These are phyloP conservation scores for Aspergillus brasiliensis DNA, from an alignment of 2,329 filamentous ascomycete species.

Conservation along the genomic window DNA sequence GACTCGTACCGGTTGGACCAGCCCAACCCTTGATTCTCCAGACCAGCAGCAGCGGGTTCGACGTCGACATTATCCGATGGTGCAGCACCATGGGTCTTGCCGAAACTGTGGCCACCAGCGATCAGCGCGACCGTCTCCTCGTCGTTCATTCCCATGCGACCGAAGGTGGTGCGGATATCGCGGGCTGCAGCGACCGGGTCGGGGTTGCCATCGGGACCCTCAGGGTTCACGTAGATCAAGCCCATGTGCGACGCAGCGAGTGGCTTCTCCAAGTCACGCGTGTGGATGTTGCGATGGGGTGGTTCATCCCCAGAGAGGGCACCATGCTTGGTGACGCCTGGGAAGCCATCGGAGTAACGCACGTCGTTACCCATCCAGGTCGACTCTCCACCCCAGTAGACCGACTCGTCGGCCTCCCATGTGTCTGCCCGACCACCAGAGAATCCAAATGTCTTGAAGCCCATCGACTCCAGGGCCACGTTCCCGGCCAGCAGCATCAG, in stretches of 20 bases:
- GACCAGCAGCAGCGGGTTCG: conserved; percentile 66
- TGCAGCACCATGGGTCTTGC: conserved; percentile 78
- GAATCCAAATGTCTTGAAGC: conserved; percentile 72
- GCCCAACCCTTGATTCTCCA: conserved; percentile 71
- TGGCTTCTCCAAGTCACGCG: conserved; percentile 67
- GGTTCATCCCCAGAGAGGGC: conserved; percentile 4
- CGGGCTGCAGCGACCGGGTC: conserved; percentile 69
- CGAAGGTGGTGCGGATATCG: conserved; percentile 75
- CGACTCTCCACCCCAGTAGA: conserved; percentile 75
- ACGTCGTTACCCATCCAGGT: conserved; percentile 75
- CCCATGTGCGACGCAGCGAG: conserved; percentile 72
- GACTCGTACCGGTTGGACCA: conserved; percentile 67
- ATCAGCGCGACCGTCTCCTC: conserved; percentile 80
- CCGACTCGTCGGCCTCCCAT: conserved; percentile 74
- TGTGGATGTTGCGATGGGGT: conserved; percentile 51
- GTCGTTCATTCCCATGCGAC: conserved; percentile 81
- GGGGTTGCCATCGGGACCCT: conserved; percentile 72
- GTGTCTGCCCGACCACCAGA: conserved; percentile 71
- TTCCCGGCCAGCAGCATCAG: conserved; percentile 72
- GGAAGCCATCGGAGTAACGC: conserved; percentile 54
- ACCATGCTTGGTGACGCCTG: conserved; percentile 35
- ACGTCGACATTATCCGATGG: conserved; percentile 64
- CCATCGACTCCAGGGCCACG: conserved; percentile 76
- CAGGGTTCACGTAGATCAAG: conserved; percentile 80
- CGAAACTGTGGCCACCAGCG: conserved; percentile 75